A percentile compares a stretch with the other conserved stretches of the same genome.
Evolutionary conservation across 345 rosid species (phyloP).

Genomic region (Xanthoceras sorbifolium): DNA sequence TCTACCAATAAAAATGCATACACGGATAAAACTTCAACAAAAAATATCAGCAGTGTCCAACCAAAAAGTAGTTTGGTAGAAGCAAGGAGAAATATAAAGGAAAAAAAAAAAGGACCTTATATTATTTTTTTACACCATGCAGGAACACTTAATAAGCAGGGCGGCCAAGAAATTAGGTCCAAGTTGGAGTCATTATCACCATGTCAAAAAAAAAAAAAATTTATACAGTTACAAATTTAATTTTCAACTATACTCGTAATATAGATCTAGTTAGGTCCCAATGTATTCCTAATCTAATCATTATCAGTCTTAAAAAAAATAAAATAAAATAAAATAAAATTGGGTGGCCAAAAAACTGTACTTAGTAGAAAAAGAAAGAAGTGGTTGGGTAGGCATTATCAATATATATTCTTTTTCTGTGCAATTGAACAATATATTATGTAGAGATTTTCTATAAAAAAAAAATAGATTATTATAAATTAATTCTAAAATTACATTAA

Average conservation of each 20-base stretch:
- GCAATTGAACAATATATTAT: neutral
- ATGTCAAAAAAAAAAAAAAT: too few relatives aligned
- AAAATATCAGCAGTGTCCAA: neutral
- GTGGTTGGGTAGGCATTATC: conserved; percentile 18
- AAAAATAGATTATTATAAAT: too few relatives aligned
- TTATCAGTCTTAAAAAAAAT: too few relatives aligned
- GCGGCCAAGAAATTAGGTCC: neutral
- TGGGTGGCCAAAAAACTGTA: too few relatives aligned
- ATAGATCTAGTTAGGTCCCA: too few relatives aligned
- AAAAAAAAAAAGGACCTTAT: neutral
- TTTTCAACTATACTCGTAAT: too few relatives aligned
- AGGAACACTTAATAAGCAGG: neutral
- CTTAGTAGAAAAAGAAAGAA: conserved; percentile 1
- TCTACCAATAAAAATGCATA: neutral
- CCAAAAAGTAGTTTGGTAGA: neutral
- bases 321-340: too few relatives aligned
- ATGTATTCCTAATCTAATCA: too few relatives aligned
- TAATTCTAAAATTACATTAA: too few relatives aligned
- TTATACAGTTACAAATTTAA: too few relatives aligned
- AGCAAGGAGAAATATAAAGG: neutral
- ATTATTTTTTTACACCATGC: neutral
- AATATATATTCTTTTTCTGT: neutral
- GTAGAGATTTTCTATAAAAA: too few relatives aligned
- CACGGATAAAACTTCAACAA: neutral
- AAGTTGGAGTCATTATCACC: too few relatives aligned